A percentile compares a stretch with the other conserved stretches of the same genome.
These are phyloP conservation scores for Violaceomyces palustris DNA, from an alignment of 1,284 basidiomycete genomes.

Conservation along the genomic window DNA sequence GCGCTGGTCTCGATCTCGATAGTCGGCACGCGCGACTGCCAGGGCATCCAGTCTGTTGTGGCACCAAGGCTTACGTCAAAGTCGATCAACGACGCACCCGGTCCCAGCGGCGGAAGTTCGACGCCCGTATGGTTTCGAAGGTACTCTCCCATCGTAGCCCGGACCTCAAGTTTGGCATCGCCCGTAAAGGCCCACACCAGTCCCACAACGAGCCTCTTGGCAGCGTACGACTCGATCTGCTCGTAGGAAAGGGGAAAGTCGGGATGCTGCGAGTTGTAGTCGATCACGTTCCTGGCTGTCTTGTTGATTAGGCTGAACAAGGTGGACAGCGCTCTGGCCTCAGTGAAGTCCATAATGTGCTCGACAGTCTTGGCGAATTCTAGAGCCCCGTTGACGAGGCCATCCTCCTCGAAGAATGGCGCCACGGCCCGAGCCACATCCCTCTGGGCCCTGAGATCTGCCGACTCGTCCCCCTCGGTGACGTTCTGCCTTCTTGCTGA, in stretches of 20 bases:
- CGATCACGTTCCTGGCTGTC: constrained; percentile 83
- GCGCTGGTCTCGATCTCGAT: constrained; percentile 96
- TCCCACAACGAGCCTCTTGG: constrained; percentile 82
- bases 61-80: constrained; percentile 66
- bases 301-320: constrained; percentile 97
- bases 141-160: constrained; percentile 85
- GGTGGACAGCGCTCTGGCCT: constrained; percentile 83
- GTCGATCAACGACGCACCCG: constrained; percentile 84
- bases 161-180: constrained; percentile 82
- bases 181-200: constrained; percentile 98
- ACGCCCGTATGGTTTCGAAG: constrained; percentile 78
- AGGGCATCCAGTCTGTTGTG: constrained; percentile 71
- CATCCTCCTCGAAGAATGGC: constrained; percentile 63
- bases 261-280: constrained; percentile 88
- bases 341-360: constrained; percentile 98
- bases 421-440: constrained; percentile 61
- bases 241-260: constrained; percentile 87
- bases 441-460: constrained; percentile 68
- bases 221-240: constrained; percentile 81
- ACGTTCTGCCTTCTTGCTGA: constrained; percentile 60
- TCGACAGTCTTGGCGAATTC: constrained; percentile 74
- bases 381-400: constrained; percentile 73
- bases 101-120: constrained; percentile 68
- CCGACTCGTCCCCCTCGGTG: constrained; percentile 56
- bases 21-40: constrained; percentile 76